phyloP scores from a whole-genome alignment of 352 stramenopile genomes.

The Phytophthora citricola region DNA sequence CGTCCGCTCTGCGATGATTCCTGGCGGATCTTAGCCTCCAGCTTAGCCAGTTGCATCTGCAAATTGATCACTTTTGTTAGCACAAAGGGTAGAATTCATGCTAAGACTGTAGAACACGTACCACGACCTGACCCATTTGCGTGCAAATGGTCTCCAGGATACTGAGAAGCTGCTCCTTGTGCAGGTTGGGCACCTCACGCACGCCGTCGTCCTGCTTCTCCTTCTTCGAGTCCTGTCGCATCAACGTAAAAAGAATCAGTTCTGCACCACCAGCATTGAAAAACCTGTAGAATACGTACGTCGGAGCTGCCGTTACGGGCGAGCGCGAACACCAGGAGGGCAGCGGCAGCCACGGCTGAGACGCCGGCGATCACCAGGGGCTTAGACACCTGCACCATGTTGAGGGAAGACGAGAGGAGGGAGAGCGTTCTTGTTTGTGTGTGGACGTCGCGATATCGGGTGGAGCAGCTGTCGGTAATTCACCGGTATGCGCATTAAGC shows the following conservation, averaged over 20 bases:
- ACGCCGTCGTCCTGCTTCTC: slow-evolving; percentile 62
- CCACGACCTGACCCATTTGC: slow-evolving; percentile 90
- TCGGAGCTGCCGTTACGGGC: slow-evolving; percentile 43
- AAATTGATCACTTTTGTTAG: not conserved
- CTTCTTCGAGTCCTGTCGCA: slow-evolving; percentile 56
- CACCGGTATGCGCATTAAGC: not conserved
- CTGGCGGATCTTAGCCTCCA: slow-evolving; percentile 90
- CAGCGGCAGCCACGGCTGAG: slow-evolving; percentile 63
- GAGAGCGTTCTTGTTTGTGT: slow-evolving; percentile 23
- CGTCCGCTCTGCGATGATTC: slow-evolving; percentile 87
- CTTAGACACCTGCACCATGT: slow-evolving; percentile 85
- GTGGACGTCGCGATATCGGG: slow-evolving; percentile 16
- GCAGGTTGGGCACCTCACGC: slow-evolving; percentile 82
- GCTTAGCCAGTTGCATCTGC: slow-evolving; percentile 88
- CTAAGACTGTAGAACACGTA: slow-evolving; percentile 33
- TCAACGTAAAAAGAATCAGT: slow-evolving; percentile 4
- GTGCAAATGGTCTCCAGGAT: slow-evolving; percentile 90
- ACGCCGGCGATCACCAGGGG: slow-evolving; percentile 78
- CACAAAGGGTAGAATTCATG: not conserved
- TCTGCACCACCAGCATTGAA: slow-evolving; percentile 1
- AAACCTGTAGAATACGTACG: slow-evolving; percentile 36
- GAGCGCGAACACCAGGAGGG: slow-evolving; percentile 65
- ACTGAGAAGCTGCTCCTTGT: slow-evolving; percentile 88
- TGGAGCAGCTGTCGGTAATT: slow-evolving; percentile 15
- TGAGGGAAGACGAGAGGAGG: slow-evolving; percentile 3